A percentile compares a stretch with the other conserved stretches of the same genome.
phyloP scores from a whole-genome alignment of 768 basidiomycete species.

The Leccinum subgranulosum region DNA sequence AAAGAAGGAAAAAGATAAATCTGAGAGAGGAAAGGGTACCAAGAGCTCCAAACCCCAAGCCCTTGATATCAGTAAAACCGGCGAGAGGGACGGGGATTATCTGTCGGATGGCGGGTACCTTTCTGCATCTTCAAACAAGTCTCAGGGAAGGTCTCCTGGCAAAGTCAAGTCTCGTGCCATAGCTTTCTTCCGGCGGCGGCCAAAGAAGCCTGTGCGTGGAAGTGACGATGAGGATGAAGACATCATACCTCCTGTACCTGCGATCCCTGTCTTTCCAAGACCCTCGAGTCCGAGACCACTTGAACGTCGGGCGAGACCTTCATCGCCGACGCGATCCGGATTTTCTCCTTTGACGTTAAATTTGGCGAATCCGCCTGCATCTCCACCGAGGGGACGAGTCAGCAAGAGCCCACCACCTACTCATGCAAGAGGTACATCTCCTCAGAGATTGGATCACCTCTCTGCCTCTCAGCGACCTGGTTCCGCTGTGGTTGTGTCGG shows the following conservation, averaged over 20 bases:
- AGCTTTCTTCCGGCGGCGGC: slow-evolving; percentile 32
- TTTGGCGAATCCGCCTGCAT: slow-evolving; percentile 17
- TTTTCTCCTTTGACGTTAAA: slow-evolving; percentile 28
- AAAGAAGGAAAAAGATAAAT: slow-evolving; percentile 19
- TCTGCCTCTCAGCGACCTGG: slow-evolving; percentile 4
- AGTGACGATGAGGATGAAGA: slow-evolving; percentile 33
- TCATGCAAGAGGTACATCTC: slow-evolving; percentile 8
- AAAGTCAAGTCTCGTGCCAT: slow-evolving; percentile 31
- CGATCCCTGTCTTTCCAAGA: slow-evolving; percentile 23
- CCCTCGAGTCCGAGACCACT: slow-evolving; percentile 31
- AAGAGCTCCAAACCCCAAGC: slow-evolving; percentile 18
- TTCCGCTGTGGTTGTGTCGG: slow-evolving; percentile 10
- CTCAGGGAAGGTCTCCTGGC: slow-evolving; percentile 26
- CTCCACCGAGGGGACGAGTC: slow-evolving; percentile 16
- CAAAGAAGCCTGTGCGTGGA: slow-evolving; percentile 21
- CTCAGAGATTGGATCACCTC: slow-evolving; percentile 9
- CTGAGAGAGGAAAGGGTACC: slow-evolving; percentile 13
- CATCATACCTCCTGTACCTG: slow-evolving; percentile 30
- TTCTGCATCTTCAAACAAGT: slow-evolving; percentile 34
- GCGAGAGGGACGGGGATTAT: slow-evolving; percentile 23
- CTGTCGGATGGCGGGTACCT: slow-evolving; percentile 32
- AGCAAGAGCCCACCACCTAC: slow-evolving; percentile 30
- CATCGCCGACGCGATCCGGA: slow-evolving; percentile 29
- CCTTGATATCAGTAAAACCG: slow-evolving; percentile 13
- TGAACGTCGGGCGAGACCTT: slow-evolving; percentile 21